These are phyloP conservation scores for Postia placenta DNA, from an alignment of 768 basidiomycete genomes.

Conservation along the genomic window DNA sequence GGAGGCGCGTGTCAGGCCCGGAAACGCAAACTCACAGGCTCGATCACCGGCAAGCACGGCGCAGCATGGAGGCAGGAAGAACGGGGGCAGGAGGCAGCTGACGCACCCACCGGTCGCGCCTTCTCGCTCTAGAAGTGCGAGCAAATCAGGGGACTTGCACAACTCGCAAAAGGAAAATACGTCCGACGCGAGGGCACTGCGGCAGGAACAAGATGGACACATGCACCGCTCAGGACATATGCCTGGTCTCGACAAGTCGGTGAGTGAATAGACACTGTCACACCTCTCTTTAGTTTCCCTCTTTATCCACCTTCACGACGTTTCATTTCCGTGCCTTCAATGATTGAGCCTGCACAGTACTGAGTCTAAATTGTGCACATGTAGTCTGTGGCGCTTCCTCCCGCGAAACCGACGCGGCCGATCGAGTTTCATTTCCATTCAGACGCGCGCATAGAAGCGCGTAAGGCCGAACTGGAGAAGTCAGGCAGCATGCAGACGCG, in stretches of 20 bases:
- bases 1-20: constrained; percentile 4
- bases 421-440: constrained; percentile 48
- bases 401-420: constrained; percentile 29
- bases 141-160: constrained; percentile 14
- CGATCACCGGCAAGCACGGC: constrained; percentile 5
- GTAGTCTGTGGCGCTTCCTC: constrained; percentile 10
- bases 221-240: constrained; percentile 15
- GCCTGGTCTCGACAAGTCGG: constrained; percentile 25
- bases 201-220: neutral
- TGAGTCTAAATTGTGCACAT: neutral
- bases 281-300: neutral
- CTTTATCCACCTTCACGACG: constrained; percentile 4
- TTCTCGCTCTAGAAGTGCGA: constrained; percentile 4
- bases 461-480: constrained; percentile 32
- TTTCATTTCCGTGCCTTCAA: constrained; percentile 13
- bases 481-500: constrained; percentile 8
- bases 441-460: constrained; percentile 43
- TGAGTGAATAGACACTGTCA: constrained; percentile 15
- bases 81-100: constrained; percentile 1
- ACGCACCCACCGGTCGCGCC: neutral
- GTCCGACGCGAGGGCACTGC: constrained; percentile 8
- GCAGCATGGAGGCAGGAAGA: neutral
- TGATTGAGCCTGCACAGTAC: neutral
- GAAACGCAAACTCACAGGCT: neutral
- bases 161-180: constrained; percentile 8